Conservation (phyloP, 371 early-diverging fungal genomes). For the Amoeboaphelidium protococcarum region DNA sequence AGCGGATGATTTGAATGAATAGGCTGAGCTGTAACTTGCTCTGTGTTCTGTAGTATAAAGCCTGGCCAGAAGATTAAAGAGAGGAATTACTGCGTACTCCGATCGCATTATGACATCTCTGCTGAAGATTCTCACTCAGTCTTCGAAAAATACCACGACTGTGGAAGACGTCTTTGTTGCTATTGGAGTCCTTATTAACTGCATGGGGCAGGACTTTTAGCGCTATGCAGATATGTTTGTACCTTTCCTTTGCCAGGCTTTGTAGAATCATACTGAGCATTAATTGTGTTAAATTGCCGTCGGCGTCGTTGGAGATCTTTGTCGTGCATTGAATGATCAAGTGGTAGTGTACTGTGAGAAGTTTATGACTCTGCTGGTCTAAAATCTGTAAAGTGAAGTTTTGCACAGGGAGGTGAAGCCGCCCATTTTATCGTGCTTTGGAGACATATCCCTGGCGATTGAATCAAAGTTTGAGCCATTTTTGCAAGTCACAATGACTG, state of each 20-base stretch:
- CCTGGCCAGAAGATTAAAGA: constrained; percentile 39
- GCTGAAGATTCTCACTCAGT: constrained; percentile 26
- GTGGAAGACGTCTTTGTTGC: constrained; percentile 74
- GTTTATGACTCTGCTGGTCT: constrained; percentile 56
- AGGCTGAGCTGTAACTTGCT: constrained; percentile 64
- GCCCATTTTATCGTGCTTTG: constrained; percentile 74
- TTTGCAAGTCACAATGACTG: constrained; percentile 47
- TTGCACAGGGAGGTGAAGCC: constrained; percentile 70
- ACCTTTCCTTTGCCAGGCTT: constrained; percentile 44
- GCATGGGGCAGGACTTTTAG: constrained; percentile 45
- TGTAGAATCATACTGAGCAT: constrained; percentile 67
- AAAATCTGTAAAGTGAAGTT: constrained; percentile 39
- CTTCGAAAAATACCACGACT: constrained; percentile 49
- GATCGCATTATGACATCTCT: constrained; percentile 67
- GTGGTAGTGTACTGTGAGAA: constrained; percentile 42
- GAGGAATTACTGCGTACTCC: constrained; percentile 33
- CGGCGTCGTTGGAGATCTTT: constrained; percentile 79
- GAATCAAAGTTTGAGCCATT: constrained; percentile 59
- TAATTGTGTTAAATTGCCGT: constrained; percentile 69
- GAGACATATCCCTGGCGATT: constrained; percentile 88
- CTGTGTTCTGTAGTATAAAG: constrained; percentile 40
- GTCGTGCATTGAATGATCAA: constrained; percentile 42
- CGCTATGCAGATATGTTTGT: constrained; percentile 62
- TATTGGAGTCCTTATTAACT: constrained; percentile 51
- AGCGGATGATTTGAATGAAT: constrained; percentile 42